Evolutionary conservation across 2,329 filamentous ascomycete species (phyloP), one percentile per base, ranked within the genome.

Genomic region (Albophoma yamanashiensis): DNA sequence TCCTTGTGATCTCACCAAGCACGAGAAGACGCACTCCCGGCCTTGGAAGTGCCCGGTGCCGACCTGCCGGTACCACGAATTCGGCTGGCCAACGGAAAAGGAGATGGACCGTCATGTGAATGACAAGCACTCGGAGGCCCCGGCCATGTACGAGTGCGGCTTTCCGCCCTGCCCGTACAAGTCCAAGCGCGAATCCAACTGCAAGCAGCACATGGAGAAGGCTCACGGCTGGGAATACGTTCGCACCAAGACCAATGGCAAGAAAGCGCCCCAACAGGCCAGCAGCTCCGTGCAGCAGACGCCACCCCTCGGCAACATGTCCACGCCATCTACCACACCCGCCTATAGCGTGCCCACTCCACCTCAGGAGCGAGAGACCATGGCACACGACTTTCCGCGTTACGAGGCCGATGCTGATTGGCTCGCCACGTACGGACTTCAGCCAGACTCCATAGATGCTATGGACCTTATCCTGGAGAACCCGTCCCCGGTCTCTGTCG

Each of bases 161-260:
- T 97, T 83, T 75, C 82, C 86, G 67, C 88, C 88, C 31, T 97
- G 94, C 80, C 86, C 89, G 0, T 97, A 97, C 78, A 89, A 91
- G 70, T 96, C 92, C 14, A 97, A 97, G 81, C 88, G 92, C 61
- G 89, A 96, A 77, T 94, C 89, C 64, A 97, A 97, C 75, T 95
- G 91, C 83, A 97, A 97, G 73, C 93, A 97, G 75, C 92, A 97
- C 76, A 97, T 97, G 92, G 93, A 97, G 78, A 97, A 97, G 75
- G 89, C 91, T 0, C 92, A 97, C 69, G 87, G 88, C 61, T 96
- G 91, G 89, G 81, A 82, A n/a, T 97, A 97, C 67, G 82, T 92
- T 59, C 89, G 93, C 64, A 93, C 91, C 62, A 97, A 97, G 82
- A 92, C 89, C 73, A 96, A 95, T 70, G 89, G 89, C 71, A 90